A percentile compares a stretch with the other conserved stretches of the same genome.
These are phyloP conservation scores for Stephanodiscus minutulus DNA, from an alignment of 108 stramenopile genomes.

Conservation along the genomic window DNA sequence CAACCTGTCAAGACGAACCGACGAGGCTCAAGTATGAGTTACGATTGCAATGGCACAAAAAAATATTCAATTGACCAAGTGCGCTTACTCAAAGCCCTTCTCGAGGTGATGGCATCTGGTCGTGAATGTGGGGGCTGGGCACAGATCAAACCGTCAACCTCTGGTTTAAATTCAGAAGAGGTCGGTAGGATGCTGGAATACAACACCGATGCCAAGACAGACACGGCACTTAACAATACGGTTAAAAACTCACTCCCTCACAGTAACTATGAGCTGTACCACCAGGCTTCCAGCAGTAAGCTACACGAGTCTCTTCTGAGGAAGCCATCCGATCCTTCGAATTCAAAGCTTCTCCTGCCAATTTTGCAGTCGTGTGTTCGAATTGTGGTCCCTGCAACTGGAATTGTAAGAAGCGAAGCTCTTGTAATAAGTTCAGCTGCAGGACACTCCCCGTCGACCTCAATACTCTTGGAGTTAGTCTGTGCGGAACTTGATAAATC, in stretches of 20 bases:
- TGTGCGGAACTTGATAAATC: constrained; percentile 61
- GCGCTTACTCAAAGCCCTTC: constrained; percentile 59
- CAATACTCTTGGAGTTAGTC: constrained; percentile 56
- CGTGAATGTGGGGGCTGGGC: constrained; percentile 84
- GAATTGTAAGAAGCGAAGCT: constrained; percentile 49
- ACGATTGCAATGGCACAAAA: constrained; percentile 5
- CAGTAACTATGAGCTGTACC: constrained; percentile 33
- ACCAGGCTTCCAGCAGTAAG: constrained; percentile 20
- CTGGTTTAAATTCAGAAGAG: constrained; percentile 14
- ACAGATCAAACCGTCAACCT: constrained; percentile 7
- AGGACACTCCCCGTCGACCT: constrained; percentile 25
- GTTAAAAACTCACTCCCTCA: constrained; percentile 18
- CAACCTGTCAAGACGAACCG: constrained; percentile 20
- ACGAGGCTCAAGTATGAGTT: constrained; percentile 1
- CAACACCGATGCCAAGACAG: background rate
- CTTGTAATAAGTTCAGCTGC: constrained; percentile 46
- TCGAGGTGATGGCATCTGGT: constrained; percentile 71
- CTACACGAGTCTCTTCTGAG: background rate
- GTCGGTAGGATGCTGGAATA: background rate
- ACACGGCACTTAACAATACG: background rate
- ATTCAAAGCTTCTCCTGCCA: constrained; percentile 77
- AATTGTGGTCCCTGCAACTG: constrained; percentile 57
- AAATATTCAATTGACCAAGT: constrained; percentile 74
- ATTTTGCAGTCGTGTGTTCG: constrained; percentile 82
- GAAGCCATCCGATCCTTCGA: constrained; percentile 13